Evolutionary conservation across 495 filamentous ascomycete species (phyloP), one percentile per base, ranked within the genome.

Genomic region (Physcia stellaris): DNA sequence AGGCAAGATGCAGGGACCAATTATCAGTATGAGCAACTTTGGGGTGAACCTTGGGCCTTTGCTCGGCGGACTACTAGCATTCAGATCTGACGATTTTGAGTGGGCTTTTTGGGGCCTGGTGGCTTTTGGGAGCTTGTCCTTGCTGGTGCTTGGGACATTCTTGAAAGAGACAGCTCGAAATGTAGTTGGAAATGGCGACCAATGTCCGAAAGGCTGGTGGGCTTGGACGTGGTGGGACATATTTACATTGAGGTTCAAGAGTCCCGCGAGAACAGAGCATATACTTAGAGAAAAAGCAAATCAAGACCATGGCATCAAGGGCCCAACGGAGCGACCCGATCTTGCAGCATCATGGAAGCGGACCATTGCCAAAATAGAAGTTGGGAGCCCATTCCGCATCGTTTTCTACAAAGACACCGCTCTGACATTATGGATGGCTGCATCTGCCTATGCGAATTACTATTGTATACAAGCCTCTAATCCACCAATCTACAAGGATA

Each of bases 121-220:
- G 9, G 13, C 13, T 7, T 13, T 28, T 13, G 26, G 9, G 7
- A 28, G 9, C 13, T 7, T n/a, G 7, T 13, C 56, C 34, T 22
- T 62, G 22, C 28, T 54, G 2, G 52, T 69, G 3, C 74, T 72
- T 42, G 36, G 64, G 11, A 23, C 80, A 26, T 46, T 62, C 4
- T 61, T 82, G 11, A 79, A 79, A 1, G 80, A 85, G 55, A 86
- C 79, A 4, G 71, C 70, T 34, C 62, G 80, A 4, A 79, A 71
- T 12, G 71, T 87, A 1, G 80, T 86, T 1, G 82, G 79, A 0
- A 79, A 86, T 56, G 82, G 82, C 6, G 51, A 41, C 21, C 28
- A 41, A 4, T 16, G 39, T 15, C 48, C 56, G 3, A 36, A 39
- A 7, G 54, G 55, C 47, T 54, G 55, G 42, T 29, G 36, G n/a